These are phyloP conservation scores for Scheffersomyces cryptocercus DNA, from an alignment of 1,139 yeast genomes.

Conservation along the genomic window DNA sequence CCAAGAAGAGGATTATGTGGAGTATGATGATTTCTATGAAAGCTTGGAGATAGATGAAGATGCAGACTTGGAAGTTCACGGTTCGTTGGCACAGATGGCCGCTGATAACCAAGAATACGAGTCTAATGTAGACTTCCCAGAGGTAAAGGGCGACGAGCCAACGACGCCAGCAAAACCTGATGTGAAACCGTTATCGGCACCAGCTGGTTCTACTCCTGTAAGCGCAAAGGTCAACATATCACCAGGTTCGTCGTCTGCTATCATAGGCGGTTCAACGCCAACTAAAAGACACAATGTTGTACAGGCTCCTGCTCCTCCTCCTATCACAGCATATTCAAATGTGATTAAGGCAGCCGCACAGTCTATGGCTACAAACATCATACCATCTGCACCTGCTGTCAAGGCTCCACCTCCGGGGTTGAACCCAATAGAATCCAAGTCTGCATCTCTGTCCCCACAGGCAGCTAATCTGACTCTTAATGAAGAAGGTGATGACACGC, in stretches of 20 bases:
- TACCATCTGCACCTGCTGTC: slow-evolving; percentile 1
- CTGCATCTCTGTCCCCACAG: neutral
- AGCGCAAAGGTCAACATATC: neutral
- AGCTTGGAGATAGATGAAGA: slow-evolving; percentile 72
- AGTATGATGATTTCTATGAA: slow-evolving; percentile 92
- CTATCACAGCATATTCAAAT: slow-evolving; percentile 20
- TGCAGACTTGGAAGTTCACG: slow-evolving; percentile 52
- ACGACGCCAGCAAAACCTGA: slow-evolving; percentile 6
- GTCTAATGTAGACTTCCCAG: slow-evolving; percentile 1
- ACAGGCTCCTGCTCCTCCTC: slow-evolving; percentile 17
- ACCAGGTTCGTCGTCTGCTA: slow-evolving; percentile 2
- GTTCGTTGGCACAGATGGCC: slow-evolving; percentile 45
- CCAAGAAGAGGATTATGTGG: slow-evolving; percentile 94
- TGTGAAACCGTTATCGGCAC: slow-evolving; percentile 10
- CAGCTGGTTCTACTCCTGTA: slow-evolving; percentile 14
- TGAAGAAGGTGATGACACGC: neutral
- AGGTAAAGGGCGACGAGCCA: neutral
- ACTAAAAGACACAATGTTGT: slow-evolving; percentile 8
- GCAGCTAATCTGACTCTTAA: neutral
- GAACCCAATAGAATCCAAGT: slow-evolving; percentile 10
- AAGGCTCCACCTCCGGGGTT: slow-evolving; percentile 27
- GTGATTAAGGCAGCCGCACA: slow-evolving; percentile 21
- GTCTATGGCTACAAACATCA: slow-evolving; percentile 9
- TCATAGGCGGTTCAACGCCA: neutral
- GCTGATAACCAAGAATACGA: slow-evolving; percentile 27